Evolutionary conservation across 1,139 yeast genomes (phyloP).

Genomic region (Taphrina confusa): DNA sequence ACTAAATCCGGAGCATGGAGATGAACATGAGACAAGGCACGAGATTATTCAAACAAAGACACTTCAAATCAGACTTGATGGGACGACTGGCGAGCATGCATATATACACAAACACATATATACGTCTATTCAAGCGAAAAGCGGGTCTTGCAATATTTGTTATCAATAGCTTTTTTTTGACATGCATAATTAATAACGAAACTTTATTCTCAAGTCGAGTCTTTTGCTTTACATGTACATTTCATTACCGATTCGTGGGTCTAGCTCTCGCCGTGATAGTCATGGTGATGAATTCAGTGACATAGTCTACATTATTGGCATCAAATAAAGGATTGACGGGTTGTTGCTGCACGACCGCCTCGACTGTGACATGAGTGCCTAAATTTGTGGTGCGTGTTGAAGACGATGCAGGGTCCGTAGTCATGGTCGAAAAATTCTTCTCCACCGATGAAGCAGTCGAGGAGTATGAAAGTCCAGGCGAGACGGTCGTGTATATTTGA

Average conservation of each 20-base stretch:
- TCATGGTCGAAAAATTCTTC: too few relatives aligned
- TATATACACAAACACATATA: too few relatives aligned
- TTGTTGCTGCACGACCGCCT: neutral
- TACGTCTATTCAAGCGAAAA: too few relatives aligned
- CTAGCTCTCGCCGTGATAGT: neutral
- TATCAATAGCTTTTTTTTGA: too few relatives aligned
- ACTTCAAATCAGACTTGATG: too few relatives aligned
- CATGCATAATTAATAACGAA: too few relatives aligned
- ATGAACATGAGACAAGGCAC: neutral
- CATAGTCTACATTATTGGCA: neutral
- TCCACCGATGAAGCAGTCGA: too few relatives aligned
- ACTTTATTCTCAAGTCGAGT: too few relatives aligned
- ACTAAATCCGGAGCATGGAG: constrained; percentile 28
- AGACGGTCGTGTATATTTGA: neutral
- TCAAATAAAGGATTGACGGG: constrained; percentile 10
- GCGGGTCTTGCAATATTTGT: too few relatives aligned
- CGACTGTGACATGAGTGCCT: neutral
- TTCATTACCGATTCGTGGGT: too few relatives aligned
- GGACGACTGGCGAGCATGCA: neutral
- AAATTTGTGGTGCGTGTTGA: neutral
- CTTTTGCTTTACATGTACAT: too few relatives aligned
- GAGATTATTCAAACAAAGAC: neutral
- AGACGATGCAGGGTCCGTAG: neutral
- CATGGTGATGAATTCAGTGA: constrained; percentile 10
- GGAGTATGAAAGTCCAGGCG: neutral